phyloP scores from a whole-genome alignment of 1,139 yeast genomes.

The Kodamaea plutei region DNA sequence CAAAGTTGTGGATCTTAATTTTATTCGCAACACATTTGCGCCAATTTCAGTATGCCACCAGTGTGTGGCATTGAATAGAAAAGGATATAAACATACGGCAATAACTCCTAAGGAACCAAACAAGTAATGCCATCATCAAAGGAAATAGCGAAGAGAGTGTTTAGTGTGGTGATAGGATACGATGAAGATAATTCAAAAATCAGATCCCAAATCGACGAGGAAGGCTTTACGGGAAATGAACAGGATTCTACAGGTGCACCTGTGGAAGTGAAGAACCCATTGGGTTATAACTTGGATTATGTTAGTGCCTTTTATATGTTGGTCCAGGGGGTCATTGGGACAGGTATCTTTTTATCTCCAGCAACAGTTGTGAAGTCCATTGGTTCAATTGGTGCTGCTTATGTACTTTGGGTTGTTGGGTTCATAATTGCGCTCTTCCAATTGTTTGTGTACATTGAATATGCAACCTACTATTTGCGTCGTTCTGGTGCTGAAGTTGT shows the following conservation, averaged over 20 bases:
- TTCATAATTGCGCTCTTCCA: slow-evolving; percentile 33
- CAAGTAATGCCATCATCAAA: too few relatives aligned
- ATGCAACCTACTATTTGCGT: slow-evolving; percentile 32
- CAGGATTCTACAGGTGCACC: slow-evolving; percentile 32
- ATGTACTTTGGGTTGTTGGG: slow-evolving; percentile 39
- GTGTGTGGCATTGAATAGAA: too few relatives aligned
- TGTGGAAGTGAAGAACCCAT: slow-evolving; percentile 33
- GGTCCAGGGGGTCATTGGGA: slow-evolving; percentile 42
- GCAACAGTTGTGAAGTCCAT: slow-evolving; percentile 30
- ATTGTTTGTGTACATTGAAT: slow-evolving; percentile 35
- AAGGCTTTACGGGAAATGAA: slow-evolving; percentile 4
- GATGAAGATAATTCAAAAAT: slow-evolving; percentile 7
- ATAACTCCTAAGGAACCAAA: too few relatives aligned
- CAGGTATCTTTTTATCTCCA: slow-evolving; percentile 44
- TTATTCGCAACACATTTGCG: too few relatives aligned
- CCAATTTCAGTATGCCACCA: too few relatives aligned
- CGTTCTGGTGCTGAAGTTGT: slow-evolving; percentile 44
- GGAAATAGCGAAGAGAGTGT: background rate
- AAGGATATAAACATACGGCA: too few relatives aligned
- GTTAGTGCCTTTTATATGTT: slow-evolving; percentile 29
- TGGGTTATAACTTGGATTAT: slow-evolving; percentile 34
- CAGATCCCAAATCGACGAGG: slow-evolving; percentile 1
- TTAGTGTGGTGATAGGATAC: too few relatives aligned
- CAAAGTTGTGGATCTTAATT: too few relatives aligned
- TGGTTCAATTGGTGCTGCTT: slow-evolving; percentile 40